A percentile compares a stretch with the other conserved stretches of the same genome.
Conservation (phyloP, 768 basidiomycete species). For the Termitomyces sp. region DNA sequence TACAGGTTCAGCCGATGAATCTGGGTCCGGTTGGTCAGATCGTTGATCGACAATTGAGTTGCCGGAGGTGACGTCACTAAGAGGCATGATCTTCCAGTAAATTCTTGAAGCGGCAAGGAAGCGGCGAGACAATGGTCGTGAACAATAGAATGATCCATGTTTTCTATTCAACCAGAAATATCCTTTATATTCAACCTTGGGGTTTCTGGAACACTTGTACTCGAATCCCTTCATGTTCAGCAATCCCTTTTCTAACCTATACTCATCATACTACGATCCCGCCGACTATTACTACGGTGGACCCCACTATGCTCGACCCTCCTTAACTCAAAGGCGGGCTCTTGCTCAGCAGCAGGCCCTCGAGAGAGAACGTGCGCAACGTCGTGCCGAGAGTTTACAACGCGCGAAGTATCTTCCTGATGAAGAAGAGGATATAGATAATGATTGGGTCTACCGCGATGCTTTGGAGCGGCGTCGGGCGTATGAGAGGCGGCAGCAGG, state of each 20-base stretch:
- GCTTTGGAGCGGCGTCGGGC: conserved; percentile 22
- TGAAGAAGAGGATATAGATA: conserved; percentile 23
- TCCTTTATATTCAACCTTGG: not conserved
- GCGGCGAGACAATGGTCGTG: not conserved
- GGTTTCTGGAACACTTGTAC: not conserved
- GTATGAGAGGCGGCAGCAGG: conserved; percentile 19
- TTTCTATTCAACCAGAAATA: not conserved
- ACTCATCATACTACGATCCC: conserved; percentile 14
- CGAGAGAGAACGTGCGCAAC: conserved; percentile 13
- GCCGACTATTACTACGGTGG: not conserved
- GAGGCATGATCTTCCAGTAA: conserved; percentile 3
- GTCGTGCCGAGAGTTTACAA: conserved; percentile 27
- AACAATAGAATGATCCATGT: not conserved
- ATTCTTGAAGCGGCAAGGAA: conserved; percentile 2
- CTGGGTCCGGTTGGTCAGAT: not conserved
- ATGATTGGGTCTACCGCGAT: conserved; percentile 27
- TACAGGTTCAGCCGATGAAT: too few species aligned
- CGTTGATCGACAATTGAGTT: not conserved
- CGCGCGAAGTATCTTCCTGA: conserved; percentile 33
- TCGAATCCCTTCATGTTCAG: conserved; percentile 15
- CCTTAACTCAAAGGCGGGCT: conserved; percentile 8
- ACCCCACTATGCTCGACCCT: not conserved
- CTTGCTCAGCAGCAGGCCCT: conserved; percentile 17
- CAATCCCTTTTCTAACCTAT: conserved; percentile 17
- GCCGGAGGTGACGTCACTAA: not conserved